Evolutionary conservation across 805 yeast species (phyloP).

Genomic region (Metschnikowia colocasiae): DNA sequence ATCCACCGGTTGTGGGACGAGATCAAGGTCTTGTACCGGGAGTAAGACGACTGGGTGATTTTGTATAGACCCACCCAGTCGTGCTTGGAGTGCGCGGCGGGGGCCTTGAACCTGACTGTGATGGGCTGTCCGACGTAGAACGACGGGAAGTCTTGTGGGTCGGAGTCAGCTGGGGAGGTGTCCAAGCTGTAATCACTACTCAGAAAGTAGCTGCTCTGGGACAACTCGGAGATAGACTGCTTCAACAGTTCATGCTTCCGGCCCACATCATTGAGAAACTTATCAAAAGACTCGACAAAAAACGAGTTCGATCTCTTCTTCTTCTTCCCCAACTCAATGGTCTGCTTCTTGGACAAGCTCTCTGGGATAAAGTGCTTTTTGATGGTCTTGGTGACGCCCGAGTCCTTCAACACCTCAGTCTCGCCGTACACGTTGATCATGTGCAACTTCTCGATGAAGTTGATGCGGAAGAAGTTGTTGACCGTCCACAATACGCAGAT

Average conservation of each 20-base stretch:
- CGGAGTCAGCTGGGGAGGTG: too few relatives aligned
- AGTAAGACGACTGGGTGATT: slow-evolving; percentile 54
- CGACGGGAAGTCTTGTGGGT: slow-evolving; percentile 9
- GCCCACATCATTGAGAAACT: slow-evolving; percentile 35
- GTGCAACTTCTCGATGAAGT: slow-evolving; percentile 73
- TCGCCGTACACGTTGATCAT: slow-evolving; percentile 75
- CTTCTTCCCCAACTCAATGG: not conserved
- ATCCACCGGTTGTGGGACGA: slow-evolving; percentile 68
- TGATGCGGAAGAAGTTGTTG: slow-evolving; percentile 62
- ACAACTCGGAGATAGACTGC: slow-evolving; percentile 35
- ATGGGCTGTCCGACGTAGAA: slow-evolving; percentile 51
- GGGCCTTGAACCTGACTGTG: slow-evolving; percentile 51
- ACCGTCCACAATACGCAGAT: slow-evolving; percentile 56
- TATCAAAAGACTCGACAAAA: slow-evolving; percentile 45
- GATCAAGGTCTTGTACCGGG: slow-evolving; percentile 53
- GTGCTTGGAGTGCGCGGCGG: slow-evolving; percentile 42
- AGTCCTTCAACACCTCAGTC: slow-evolving; percentile 52
- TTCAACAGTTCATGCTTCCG: slow-evolving; percentile 23
- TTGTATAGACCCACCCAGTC: slow-evolving; percentile 82
- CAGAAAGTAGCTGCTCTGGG: slow-evolving; percentile 38
- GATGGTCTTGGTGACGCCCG: slow-evolving; percentile 44
- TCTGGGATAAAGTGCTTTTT: slow-evolving; percentile 42
- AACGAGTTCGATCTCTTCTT: slow-evolving; percentile 28
- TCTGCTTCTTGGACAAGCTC: slow-evolving; percentile 29
- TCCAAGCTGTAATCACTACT: slow-evolving; percentile 31